Evolutionary conservation across 169 alveolate genomes (phyloP).

Genomic region (Amoebophrya sp.): DNA sequence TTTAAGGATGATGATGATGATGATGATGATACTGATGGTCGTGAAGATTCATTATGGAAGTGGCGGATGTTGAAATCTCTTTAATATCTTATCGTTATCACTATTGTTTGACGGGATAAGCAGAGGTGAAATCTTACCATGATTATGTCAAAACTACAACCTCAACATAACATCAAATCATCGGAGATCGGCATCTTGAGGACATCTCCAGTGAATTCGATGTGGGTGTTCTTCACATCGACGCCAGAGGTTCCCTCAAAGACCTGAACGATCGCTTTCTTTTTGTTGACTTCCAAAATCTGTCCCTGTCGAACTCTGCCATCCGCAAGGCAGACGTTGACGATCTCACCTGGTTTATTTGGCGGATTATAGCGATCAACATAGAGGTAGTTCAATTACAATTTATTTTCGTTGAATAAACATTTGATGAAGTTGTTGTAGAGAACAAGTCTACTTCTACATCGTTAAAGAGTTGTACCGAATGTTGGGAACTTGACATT

Average conservation of each 20-base stretch:
- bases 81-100: no score
- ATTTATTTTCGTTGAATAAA: no score
- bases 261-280: constrained; percentile 86
- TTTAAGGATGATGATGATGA: no score
- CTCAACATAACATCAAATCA: constrained; percentile 80
- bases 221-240: constrained; percentile 71
- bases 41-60: no score
- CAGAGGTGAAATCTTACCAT: background rate
- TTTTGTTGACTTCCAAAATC: constrained; percentile 93
- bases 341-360: constrained; percentile 51
- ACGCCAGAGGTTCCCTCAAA: constrained; percentile 99
- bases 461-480: background rate
- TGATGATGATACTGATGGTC: no score
- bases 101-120: background rate
- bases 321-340: constrained; percentile 85
- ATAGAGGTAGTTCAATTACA: no score
- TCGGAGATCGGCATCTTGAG: constrained; percentile 96
- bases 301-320: constrained; percentile 95
- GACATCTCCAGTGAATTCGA: constrained; percentile 98
- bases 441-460: constrained; percentile 41
- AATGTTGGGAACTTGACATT: constrained; percentile 97
- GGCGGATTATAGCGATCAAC: no score
- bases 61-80: no score
- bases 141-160: background rate
- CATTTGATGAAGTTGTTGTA: no score